A percentile compares a stretch with the other conserved stretches of the same genome.
phyloP scores from a whole-genome alignment of 176 grass and related monocot genomes.

The Puya raimondii region DNA sequence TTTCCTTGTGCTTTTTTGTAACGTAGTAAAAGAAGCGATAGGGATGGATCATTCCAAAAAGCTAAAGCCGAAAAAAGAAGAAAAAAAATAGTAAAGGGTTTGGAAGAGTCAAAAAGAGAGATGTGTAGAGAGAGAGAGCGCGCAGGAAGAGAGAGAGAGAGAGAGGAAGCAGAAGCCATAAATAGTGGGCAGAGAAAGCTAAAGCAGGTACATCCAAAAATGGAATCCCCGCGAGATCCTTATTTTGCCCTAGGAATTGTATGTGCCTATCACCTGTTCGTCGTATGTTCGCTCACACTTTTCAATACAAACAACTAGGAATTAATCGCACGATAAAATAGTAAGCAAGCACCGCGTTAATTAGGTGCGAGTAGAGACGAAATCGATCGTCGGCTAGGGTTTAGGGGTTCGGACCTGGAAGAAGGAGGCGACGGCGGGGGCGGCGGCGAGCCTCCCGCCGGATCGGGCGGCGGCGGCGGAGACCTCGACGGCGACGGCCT shows the following conservation, averaged over 20 bases:
- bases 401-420: slow-evolving; percentile 18
- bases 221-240: background rate
- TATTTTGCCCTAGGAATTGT: background rate
- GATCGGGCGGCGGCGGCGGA: slow-evolving; percentile 7
- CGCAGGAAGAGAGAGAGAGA: background rate
- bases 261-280: background rate
- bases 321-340: background rate
- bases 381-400: background rate
- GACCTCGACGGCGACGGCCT: slow-evolving; percentile 18
- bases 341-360: background rate
- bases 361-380: background rate
- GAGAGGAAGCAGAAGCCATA: background rate
- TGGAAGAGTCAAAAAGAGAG: background rate
- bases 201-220: background rate
- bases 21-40: background rate
- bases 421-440: slow-evolving; percentile 17
- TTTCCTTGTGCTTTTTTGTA: background rate
- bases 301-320: background rate
- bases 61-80: background rate
- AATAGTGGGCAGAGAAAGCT: background rate
- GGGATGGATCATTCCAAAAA: background rate
- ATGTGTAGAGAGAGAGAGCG: background rate
- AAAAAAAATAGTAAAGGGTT: background rate
- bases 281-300: background rate
- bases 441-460: slow-evolving; percentile 25